Evolutionary conservation across 2,329 filamentous ascomycete species (phyloP).

Genomic region (Arthroderma sp.): DNA sequence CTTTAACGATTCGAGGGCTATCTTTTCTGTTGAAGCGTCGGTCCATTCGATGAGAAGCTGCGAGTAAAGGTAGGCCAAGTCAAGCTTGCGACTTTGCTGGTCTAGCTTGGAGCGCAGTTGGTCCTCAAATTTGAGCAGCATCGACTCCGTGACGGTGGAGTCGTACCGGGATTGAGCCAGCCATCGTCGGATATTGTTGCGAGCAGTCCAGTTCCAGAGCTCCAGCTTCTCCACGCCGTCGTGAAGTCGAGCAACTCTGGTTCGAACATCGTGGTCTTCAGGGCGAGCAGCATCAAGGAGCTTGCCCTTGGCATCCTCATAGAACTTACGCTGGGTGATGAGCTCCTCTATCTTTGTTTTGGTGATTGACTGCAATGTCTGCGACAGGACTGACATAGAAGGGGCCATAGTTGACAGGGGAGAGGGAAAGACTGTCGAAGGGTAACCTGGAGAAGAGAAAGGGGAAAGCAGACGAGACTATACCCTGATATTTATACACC

Average conservation of each 20-base stretch:
- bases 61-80: conserved; percentile 27
- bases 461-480: too few relatives aligned
- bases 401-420: conserved; percentile 10
- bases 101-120: conserved; percentile 26
- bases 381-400: conserved; percentile 13
- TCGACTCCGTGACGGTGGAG: conserved; percentile 25
- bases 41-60: conserved; percentile 33
- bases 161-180: conserved; percentile 29
- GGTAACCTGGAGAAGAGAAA: too few relatives aligned
- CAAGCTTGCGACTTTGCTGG: conserved; percentile 27
- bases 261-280: conserved; percentile 6
- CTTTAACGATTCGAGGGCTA: background rate
- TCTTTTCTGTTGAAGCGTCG: conserved; percentile 14
- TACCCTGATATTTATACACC: too few relatives aligned
- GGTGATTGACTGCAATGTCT: conserved; percentile 13
- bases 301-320: conserved; percentile 11
- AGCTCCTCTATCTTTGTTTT: conserved; percentile 21
- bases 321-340: conserved; percentile 17
- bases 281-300: conserved; percentile 12
- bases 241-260: conserved; percentile 8
- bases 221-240: conserved; percentile 14
- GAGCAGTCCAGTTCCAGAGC: conserved; percentile 6
- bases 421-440: background rate
- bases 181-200: conserved; percentile 27
- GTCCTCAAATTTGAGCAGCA: conserved; percentile 23